Conservation (phyloP, 805 yeast species). For the Candida vaughaniae region DNA sequence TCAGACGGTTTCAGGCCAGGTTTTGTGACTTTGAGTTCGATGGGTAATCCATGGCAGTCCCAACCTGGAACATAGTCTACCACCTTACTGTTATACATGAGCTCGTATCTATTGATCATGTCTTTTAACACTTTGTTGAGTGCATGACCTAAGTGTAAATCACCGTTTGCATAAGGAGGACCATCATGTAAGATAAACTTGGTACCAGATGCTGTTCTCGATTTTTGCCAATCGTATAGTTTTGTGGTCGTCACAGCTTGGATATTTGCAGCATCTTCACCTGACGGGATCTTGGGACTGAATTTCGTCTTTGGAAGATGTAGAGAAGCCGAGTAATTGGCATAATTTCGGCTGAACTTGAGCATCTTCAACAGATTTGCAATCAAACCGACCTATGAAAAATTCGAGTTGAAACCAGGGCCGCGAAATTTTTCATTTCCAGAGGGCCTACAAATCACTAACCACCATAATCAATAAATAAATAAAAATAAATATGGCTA, state of each 20-base stretch:
- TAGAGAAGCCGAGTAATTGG: constrained; percentile 48
- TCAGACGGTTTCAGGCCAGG: constrained; percentile 36
- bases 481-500: constrained; percentile 9
- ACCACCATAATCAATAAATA: constrained; percentile 8
- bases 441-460: too few species aligned
- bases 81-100: constrained; percentile 54
- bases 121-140: constrained; percentile 88
- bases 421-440: too few species aligned
- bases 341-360: constrained; percentile 3
- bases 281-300: constrained; percentile 52
- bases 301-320: constrained; percentile 66
- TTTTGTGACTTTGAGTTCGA: constrained; percentile 74
- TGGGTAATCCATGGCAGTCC: constrained; percentile 99
- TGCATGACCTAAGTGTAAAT: constrained; percentile 88
- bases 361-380: too few species aligned
- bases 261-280: constrained; percentile 30
- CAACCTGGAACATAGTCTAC: constrained; percentile 88
- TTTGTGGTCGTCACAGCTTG: constrained; percentile 55
- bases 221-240: constrained; percentile 62
- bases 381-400: too few species aligned
- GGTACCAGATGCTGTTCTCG: constrained; percentile 16
- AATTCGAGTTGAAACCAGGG: too few species aligned
- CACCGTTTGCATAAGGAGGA: constrained; percentile 98
- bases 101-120: constrained; percentile 69
- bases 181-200: constrained; percentile 87